Evolutionary conservation across 192 early-diverging fungal species (phyloP).

Genomic region (Dissophora ornata): DNA sequence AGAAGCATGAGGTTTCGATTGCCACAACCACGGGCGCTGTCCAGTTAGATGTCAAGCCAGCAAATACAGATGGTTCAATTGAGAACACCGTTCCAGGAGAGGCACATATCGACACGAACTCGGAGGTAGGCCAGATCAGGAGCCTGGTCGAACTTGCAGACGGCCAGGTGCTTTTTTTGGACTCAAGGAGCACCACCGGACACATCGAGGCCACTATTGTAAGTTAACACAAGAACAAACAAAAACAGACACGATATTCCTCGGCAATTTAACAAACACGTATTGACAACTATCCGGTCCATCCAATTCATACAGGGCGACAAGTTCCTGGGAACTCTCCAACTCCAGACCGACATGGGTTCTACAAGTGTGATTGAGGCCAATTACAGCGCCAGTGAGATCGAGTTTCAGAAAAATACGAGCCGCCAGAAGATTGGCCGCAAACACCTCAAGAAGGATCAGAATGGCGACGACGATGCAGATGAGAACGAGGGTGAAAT

Average conservation of each 20-base stretch:
- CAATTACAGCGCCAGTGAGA: neutral
- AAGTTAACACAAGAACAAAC: neutral
- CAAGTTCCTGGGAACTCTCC: slow-evolving; percentile 7
- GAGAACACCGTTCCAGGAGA: slow-evolving; percentile 2
- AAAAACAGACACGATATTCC: neutral
- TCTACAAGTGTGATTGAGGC: neutral
- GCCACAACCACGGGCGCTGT: neutral
- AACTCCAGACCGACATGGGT: neutral
- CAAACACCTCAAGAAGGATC: neutral
- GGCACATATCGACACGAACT: neutral
- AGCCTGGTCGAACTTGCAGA: neutral
- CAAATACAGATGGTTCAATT: neutral
- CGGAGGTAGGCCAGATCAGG: neutral
- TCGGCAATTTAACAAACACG: no score
- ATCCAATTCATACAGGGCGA: slow-evolving; percentile 3
- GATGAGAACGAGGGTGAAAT: neutral
- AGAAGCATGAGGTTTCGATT: slow-evolving; percentile 9
- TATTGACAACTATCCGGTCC: no score
- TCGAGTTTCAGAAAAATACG: slow-evolving; percentile 13
- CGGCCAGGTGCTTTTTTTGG: slow-evolving; percentile 3
- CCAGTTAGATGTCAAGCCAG: neutral
- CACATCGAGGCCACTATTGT: neutral
- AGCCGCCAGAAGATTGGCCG: neutral
- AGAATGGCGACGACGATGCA: neutral
- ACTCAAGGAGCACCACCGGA: neutral